Percentiles rank a stretch among this genome's conserved stretches.
Evolutionary conservation across 2,329 filamentous ascomycete species (phyloP).

Genomic region (Aspergillus cejpii): DNA sequence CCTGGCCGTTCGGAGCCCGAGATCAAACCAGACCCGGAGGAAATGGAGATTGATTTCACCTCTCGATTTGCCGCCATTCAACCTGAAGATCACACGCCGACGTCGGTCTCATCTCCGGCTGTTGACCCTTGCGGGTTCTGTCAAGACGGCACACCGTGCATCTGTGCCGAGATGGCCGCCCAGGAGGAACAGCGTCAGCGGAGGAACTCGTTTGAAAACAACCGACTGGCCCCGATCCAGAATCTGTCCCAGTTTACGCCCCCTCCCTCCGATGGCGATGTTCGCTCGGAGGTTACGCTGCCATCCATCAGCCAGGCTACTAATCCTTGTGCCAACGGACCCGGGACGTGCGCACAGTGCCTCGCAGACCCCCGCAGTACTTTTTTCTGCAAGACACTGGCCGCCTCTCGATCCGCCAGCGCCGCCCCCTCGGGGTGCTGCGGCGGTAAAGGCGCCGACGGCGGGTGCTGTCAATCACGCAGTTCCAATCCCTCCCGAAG

Average conservation of each 20-base stretch:
- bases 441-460: conserved; percentile 53
- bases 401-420: conserved; percentile 49
- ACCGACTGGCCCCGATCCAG: conserved; percentile 42
- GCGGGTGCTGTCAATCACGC: conserved; percentile 55
- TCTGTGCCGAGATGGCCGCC: conserved; percentile 63
- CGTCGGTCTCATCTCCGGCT: conserved; percentile 32
- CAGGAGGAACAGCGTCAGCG: conserved; percentile 36
- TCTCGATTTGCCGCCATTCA: conserved; percentile 51
- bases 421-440: conserved; percentile 49
- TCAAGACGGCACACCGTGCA: conserved; percentile 71
- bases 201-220: conserved; percentile 42
- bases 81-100: conserved; percentile 17
- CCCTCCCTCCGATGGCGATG: conserved; percentile 52
- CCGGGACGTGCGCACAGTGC: conserved; percentile 73
- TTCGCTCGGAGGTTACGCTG: conserved; percentile 47
- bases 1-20: conserved; percentile 48
- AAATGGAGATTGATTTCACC: conserved; percentile 69
- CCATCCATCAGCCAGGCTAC: conserved; percentile 33
- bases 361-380: conserved; percentile 70
- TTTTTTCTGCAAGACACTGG: conserved; percentile 74
- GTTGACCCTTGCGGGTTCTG: conserved; percentile 75
- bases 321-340: conserved; percentile 56
- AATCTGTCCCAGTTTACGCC: conserved; percentile 47
- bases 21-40: conserved; percentile 42
- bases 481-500: conserved; percentile 20